Percentiles rank a stretch among this genome's conserved stretches.
Evolutionary conservation across 768 basidiomycete genomes (phyloP).

Genomic region (Aureoboletus auriporus): DNA sequence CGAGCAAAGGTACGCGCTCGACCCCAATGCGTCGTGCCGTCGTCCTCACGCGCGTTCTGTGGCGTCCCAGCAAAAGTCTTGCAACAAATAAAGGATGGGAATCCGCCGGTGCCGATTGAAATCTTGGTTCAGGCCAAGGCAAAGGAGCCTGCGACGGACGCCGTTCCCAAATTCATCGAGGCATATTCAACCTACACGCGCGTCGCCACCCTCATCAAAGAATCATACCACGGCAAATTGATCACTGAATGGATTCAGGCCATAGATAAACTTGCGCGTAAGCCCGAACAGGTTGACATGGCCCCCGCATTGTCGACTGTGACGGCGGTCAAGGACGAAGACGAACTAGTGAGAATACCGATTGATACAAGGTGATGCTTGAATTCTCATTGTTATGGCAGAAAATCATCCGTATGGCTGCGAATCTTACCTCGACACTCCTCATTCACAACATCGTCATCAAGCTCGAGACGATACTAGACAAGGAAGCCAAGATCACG

Average conservation of each 20-base stretch:
- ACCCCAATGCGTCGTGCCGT: conserved; percentile 1
- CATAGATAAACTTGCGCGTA: conserved; percentile 47
- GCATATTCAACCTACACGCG: conserved; percentile 58
- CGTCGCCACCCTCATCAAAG: conserved; percentile 78
- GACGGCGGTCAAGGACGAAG: conserved; percentile 86
- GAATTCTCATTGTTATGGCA: conserved; percentile 29
- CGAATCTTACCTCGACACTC: conserved; percentile 78
- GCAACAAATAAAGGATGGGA: conserved; percentile 63
- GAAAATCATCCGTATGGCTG: conserved; percentile 76
- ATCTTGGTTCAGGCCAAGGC: conserved; percentile 75
- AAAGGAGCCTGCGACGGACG: conserved; percentile 74
- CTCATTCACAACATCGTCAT: conserved; percentile 82
- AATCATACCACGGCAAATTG: conserved; percentile 81
- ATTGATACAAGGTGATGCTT: background rate
- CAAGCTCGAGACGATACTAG: conserved; percentile 87
- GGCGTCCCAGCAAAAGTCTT: conserved; percentile 76
- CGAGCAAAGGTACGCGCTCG: conserved; percentile 69
- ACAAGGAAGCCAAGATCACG: conserved; percentile 85
- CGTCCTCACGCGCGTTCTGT: conserved; percentile 11
- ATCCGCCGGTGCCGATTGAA: conserved; percentile 60
- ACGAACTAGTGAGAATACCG: conserved; percentile 71
- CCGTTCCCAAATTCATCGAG: conserved; percentile 64
- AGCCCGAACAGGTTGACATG: conserved; percentile 80
- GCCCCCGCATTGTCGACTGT: conserved; percentile 68
- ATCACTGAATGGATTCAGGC: conserved; percentile 80